phyloP scores from a whole-genome alignment of 202 grass and related monocot species.

The Carex arenaria region DNA sequence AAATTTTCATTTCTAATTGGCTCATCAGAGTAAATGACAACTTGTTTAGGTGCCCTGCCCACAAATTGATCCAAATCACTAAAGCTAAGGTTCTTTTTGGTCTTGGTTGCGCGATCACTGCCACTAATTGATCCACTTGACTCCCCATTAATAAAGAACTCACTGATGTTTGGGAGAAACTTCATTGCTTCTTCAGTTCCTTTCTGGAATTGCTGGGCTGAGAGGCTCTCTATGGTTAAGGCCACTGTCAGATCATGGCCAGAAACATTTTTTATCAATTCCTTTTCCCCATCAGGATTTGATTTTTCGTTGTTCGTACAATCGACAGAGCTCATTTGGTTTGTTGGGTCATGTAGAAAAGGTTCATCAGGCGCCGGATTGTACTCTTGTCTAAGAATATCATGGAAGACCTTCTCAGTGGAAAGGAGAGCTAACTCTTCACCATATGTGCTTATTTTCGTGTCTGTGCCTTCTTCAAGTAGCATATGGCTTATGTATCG shows the following conservation, averaged over 20 bases:
- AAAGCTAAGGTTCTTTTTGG: background rate
- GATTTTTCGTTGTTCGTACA: no score
- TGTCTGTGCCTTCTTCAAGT: background rate
- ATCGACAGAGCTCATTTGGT: no score
- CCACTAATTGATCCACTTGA: background rate
- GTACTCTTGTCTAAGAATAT: conserved; percentile 14
- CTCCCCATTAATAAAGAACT: conserved; percentile 16
- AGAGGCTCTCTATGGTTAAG: background rate
- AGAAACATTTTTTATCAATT: background rate
- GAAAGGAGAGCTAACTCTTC: conserved; percentile 9
- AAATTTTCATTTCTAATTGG: conserved; percentile 38
- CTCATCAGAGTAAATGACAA: conserved; percentile 22
- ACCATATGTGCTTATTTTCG: background rate
- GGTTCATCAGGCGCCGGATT: background rate
- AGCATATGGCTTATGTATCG: background rate
- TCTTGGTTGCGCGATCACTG: background rate
- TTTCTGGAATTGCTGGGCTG: conserved; percentile 2
- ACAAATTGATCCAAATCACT: conserved; percentile 24
- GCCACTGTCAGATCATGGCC: background rate
- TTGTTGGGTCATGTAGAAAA: no score
- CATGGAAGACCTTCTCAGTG: conserved; percentile 11
- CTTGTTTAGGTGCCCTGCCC: conserved; percentile 32
- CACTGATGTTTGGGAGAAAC: conserved; percentile 28
- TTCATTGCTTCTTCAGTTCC: conserved; percentile 40
- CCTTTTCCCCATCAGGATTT: no score